These are phyloP conservation scores for Phtheirospermum japonicum DNA, from an alignment of 257 asterid species.

Conservation along the genomic window DNA sequence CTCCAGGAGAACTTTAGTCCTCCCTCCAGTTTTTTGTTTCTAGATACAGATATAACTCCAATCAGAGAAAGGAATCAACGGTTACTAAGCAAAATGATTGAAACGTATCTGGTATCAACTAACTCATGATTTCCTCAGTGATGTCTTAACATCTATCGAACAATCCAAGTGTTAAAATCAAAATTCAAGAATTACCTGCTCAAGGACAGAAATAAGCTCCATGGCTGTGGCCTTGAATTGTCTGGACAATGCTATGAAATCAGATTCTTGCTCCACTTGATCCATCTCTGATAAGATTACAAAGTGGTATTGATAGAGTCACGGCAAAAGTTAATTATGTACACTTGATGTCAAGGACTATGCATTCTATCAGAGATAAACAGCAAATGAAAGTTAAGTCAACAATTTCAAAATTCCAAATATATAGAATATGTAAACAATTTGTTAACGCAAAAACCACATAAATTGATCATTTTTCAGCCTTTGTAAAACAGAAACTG, in stretches of 20 bases:
- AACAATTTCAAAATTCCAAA: constrained; percentile 22
- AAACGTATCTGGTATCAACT: constrained; percentile 18
- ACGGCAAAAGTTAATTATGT: constrained; percentile 18
- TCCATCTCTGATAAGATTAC: constrained; percentile 73
- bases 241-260: constrained; percentile 80
- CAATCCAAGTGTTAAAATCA: constrained; percentile 8
- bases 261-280: constrained; percentile 93
- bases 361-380: constrained; percentile 16
- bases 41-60: constrained; percentile 35
- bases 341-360: constrained; percentile 23
- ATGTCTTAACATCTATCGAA: constrained; percentile 12
- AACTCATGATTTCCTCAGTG: not conserved
- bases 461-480: constrained; percentile 19
- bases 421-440: constrained; percentile 5
- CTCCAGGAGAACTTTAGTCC: constrained; percentile 92
- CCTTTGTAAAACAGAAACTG: constrained; percentile 13
- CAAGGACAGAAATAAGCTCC: constrained; percentile 93
- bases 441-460: constrained; percentile 21
- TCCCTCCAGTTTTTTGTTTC: constrained; percentile 97
- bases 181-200: constrained; percentile 65
- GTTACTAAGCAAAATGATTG: constrained; percentile 5
- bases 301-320: constrained; percentile 31
- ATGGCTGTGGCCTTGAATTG: constrained; percentile 92
- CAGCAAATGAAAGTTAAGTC: constrained; percentile 20
- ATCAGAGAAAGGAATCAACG: constrained; percentile 19